Conservation (phyloP, 208 protist genomes). For the Endotrypanum monterogeii region DNA sequence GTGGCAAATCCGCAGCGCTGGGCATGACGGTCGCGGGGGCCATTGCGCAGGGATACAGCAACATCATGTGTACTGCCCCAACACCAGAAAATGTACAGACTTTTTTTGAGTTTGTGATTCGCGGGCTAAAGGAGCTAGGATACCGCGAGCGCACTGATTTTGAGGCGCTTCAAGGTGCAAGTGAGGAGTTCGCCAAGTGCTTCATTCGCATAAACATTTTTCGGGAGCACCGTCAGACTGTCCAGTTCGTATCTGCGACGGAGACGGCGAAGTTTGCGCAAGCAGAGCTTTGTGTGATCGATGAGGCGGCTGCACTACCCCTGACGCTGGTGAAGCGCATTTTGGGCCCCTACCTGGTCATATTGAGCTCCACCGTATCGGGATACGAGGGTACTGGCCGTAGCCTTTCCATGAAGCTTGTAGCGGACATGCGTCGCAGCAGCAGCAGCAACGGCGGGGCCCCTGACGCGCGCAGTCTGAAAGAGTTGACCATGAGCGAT, state of each 20-base stretch:
- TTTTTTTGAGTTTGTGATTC: conserved; percentile 99
- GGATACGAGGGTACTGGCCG: conserved; percentile 99
- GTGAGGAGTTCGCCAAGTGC: conserved; percentile 95
- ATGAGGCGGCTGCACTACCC: conserved; percentile 99
- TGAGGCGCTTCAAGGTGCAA: conserved; percentile 94
- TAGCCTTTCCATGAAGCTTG: conserved; percentile 99
- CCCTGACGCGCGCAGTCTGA: conserved; percentile 68
- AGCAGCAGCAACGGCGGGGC: conserved; percentile 15
- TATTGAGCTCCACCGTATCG: conserved; percentile 99
- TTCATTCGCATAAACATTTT: conserved; percentile 98
- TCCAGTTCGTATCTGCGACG: conserved; percentile 97
- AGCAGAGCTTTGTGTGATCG: conserved; percentile 98
- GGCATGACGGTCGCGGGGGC: conserved; percentile 96
- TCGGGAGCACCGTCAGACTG: conserved; percentile 97
- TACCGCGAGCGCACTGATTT: conserved; percentile 98
- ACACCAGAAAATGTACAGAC: conserved; percentile 98
- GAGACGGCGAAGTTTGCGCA: conserved; percentile 94
- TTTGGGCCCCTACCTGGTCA: conserved; percentile 98
- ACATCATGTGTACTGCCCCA: conserved; percentile 99
- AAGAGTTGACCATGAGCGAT: conserved; percentile 95
- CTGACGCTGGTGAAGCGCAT: conserved; percentile 97
- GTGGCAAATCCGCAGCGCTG: conserved; percentile 97
- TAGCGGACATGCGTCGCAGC: conserved; percentile 96
- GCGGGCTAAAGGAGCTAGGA: conserved; percentile 95
- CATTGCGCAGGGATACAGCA: conserved; percentile 98